A percentile compares a stretch with the other conserved stretches of the same genome.
Conservation (phyloP, 257 asterid genomes). For the Solanum chmielewskii region DNA sequence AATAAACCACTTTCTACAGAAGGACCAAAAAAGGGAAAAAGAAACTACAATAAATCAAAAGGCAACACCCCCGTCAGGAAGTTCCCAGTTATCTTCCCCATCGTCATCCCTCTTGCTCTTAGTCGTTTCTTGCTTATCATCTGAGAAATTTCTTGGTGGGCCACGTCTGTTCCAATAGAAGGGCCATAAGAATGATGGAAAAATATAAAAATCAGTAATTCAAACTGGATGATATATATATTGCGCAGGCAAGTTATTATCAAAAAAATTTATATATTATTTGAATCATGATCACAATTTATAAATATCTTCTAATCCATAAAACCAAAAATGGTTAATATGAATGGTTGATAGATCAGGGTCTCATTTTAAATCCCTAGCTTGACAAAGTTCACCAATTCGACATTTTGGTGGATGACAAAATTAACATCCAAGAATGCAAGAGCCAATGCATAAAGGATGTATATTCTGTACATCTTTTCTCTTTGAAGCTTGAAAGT, state of each 20-base stretch:
- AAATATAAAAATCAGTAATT: neutral
- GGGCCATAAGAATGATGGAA: neutral
- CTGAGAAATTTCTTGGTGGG: slow-evolving; percentile 10
- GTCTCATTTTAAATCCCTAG: neutral
- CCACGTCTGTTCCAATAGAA: neutral
- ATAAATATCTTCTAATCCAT: neutral
- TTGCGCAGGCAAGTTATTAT: neutral
- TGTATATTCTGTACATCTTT: neutral
- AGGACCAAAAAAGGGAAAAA: neutral
- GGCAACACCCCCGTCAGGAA: slow-evolving; percentile 47
- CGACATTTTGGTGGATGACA: neutral
- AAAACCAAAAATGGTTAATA: neutral
- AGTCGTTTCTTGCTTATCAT: slow-evolving; percentile 23
- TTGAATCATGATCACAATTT: neutral
- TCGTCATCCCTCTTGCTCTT: slow-evolving; percentile 20
- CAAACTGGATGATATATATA: neutral
- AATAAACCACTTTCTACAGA: neutral
- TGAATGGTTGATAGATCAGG: neutral
- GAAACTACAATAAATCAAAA: slow-evolving; percentile 9
- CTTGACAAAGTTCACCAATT: neutral
- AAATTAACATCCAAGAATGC: neutral
- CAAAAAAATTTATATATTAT: neutral
- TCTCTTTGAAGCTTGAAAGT: neutral
- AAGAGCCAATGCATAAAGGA: neutral
- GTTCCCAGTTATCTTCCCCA: slow-evolving; percentile 63